phyloP scores from a whole-genome alignment of 2,329 filamentous ascomycete species.

The Macrophomina phaseolina region DNA sequence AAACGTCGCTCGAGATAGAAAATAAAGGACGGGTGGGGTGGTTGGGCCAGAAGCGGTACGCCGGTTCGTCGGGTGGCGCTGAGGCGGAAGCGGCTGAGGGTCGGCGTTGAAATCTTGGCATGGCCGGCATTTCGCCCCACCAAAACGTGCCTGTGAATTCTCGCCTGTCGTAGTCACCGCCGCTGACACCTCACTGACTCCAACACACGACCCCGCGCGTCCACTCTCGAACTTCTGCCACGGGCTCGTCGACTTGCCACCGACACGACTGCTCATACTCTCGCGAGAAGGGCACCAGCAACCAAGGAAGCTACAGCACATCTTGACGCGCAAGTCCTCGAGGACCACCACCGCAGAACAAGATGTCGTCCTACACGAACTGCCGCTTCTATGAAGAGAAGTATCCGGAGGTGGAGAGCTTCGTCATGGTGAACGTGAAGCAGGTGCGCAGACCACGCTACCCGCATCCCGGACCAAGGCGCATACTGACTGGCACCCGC shows the following conservation, averaged over 20 bases:
- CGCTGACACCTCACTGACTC: constrained; percentile 17
- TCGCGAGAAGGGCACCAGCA: background rate
- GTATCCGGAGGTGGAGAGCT: constrained; percentile 97
- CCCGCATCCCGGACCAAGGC: constrained; percentile 21
- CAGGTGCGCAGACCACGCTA: constrained; percentile 63
- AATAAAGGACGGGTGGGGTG: too few relatives aligned
- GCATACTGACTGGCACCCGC: constrained; percentile 2
- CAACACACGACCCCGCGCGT: constrained; percentile 9
- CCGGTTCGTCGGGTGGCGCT: background rate
- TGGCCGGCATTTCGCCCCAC: constrained; percentile 22
- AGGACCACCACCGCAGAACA: background rate
- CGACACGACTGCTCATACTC: background rate
- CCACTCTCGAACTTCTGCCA: background rate
- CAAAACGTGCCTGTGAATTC: constrained; percentile 24
- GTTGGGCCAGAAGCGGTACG: too few relatives aligned
- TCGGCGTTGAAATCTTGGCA: constrained; percentile 23
- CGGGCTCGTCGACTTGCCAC: background rate
- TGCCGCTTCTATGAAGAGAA: constrained; percentile 98
- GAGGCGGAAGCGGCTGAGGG: background rate
- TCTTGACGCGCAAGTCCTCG: background rate
- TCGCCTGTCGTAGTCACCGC: constrained; percentile 23
- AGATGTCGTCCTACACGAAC: constrained; percentile 89
- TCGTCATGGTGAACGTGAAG: constrained; percentile 99
- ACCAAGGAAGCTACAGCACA: background rate
- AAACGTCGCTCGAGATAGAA: too few relatives aligned